Evolutionary conservation across 352 stramenopile genomes (phyloP).

Genomic region (Phytophthora vignae): DNA sequence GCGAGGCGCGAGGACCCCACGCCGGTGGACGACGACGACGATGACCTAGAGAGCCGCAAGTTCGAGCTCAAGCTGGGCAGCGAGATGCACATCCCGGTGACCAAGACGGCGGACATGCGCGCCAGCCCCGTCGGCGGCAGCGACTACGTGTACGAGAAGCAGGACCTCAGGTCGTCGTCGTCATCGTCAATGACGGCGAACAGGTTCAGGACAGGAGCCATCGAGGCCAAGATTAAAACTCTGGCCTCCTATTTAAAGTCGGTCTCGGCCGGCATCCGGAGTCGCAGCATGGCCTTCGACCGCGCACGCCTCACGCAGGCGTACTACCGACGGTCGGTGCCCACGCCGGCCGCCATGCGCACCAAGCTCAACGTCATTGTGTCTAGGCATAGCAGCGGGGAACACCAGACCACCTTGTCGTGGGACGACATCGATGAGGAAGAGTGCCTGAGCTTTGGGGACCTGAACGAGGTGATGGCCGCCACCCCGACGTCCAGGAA

Average conservation of each 20-base stretch:
- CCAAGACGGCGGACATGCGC: constrained; percentile 39
- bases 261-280: constrained; percentile 47
- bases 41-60: constrained; percentile 39
- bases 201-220: constrained; percentile 16
- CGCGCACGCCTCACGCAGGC: constrained; percentile 49
- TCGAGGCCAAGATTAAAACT: constrained; percentile 54
- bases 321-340: constrained; percentile 55
- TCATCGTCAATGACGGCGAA: constrained; percentile 13
- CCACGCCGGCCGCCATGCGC: constrained; percentile 38
- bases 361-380: constrained; percentile 59
- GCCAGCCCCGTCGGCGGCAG: constrained; percentile 27
- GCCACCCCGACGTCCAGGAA: constrained; percentile 58
- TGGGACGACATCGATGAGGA: constrained; percentile 58
- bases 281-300: constrained; percentile 46
- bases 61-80: constrained; percentile 54
- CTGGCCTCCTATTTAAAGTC: constrained; percentile 57
- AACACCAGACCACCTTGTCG: constrained; percentile 54
- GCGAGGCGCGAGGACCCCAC: constrained; percentile 35
- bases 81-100: constrained; percentile 35
- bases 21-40: constrained; percentile 29
- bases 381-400: constrained; percentile 51
- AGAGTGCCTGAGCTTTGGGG: constrained; percentile 33
- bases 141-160: constrained; percentile 39
- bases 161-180: constrained; percentile 26
- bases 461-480: constrained; percentile 55